phyloP scores from a whole-genome alignment of 139 green algal species.

The Chlorella sp. region DNA sequence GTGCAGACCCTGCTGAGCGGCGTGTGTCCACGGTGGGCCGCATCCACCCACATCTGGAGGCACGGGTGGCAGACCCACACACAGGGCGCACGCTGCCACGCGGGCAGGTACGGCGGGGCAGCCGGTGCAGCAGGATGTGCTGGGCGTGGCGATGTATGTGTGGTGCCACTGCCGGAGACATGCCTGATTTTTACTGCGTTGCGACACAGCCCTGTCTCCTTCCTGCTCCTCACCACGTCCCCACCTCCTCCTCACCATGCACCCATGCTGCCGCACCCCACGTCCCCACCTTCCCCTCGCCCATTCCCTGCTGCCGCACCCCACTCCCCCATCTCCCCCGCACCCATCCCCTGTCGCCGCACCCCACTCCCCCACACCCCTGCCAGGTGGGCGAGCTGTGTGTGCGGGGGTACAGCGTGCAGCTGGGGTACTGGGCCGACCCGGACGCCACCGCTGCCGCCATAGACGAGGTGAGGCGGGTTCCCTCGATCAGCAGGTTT shows the following conservation, averaged over 20 bases:
- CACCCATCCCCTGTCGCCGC: no score
- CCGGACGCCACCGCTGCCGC: neutral
- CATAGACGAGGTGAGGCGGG: neutral
- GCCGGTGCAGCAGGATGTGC: neutral
- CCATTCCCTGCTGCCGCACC: no score
- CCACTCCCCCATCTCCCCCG: no score
- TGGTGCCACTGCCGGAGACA: no score
- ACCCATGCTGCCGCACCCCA: no score
- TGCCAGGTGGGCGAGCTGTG: constrained; percentile 26
- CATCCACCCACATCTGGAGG: constrained; percentile 45
- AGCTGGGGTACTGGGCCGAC: constrained; percentile 41
- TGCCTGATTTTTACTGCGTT: no score
- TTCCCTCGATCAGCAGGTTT: neutral
- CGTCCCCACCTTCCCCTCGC: no score
- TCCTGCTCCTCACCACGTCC: no score
- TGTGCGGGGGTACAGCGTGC: constrained; percentile 37
- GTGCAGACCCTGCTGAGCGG: constrained; percentile 36
- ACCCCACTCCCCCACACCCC: neutral
- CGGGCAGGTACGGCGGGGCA: constrained; percentile 1
- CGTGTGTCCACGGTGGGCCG: constrained; percentile 41
- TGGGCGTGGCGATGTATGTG: no score
- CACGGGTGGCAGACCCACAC: constrained; percentile 4
- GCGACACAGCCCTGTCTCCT: no score
- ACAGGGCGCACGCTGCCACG: neutral
- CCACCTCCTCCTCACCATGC: no score